Evolutionary conservation across 2,329 filamentous ascomycete species (phyloP).

Genomic region (Aspergillus aculeatus): DNA sequence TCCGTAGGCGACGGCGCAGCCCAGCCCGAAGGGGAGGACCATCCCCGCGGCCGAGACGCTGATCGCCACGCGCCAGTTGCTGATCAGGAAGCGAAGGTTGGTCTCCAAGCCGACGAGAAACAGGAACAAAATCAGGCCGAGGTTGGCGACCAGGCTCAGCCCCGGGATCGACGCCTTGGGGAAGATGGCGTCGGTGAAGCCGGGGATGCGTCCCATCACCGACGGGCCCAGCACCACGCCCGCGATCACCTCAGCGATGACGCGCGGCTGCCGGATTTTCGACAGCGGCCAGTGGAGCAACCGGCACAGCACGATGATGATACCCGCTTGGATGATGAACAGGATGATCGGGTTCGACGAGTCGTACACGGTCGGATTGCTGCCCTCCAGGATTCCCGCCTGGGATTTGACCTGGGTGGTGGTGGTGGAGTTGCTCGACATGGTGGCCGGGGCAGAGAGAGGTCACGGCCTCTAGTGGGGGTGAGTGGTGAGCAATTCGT

Average conservation of each 20-base stretch:
- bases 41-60: constrained; percentile 79
- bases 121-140: constrained; percentile 80
- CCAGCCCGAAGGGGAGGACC: constrained; percentile 77
- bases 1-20: constrained; percentile 76
- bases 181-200: constrained; percentile 75
- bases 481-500: background rate
- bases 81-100: constrained; percentile 71
- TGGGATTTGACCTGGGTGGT: constrained; percentile 46
- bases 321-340: constrained; percentile 74
- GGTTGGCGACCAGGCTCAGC: constrained; percentile 73
- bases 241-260: constrained; percentile 83
- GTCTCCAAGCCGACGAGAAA: constrained; percentile 88
- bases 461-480: background rate
- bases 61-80: constrained; percentile 76
- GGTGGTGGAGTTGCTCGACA: constrained; percentile 24
- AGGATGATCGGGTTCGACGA: constrained; percentile 69
- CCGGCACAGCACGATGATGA: constrained; percentile 74
- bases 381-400: constrained; percentile 69
- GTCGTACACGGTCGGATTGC: constrained; percentile 67
- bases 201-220: constrained; percentile 80
- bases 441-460: constrained; percentile 8
- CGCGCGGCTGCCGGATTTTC: constrained; percentile 73
- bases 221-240: constrained; percentile 83
- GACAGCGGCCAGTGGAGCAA: constrained; percentile 74
- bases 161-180: constrained; percentile 71